A percentile compares a stretch with the other conserved stretches of the same genome.
These are phyloP conservation scores for Bisporella sp. DNA, from an alignment of 2,329 filamentous ascomycete genomes.

Conservation along the genomic window DNA sequence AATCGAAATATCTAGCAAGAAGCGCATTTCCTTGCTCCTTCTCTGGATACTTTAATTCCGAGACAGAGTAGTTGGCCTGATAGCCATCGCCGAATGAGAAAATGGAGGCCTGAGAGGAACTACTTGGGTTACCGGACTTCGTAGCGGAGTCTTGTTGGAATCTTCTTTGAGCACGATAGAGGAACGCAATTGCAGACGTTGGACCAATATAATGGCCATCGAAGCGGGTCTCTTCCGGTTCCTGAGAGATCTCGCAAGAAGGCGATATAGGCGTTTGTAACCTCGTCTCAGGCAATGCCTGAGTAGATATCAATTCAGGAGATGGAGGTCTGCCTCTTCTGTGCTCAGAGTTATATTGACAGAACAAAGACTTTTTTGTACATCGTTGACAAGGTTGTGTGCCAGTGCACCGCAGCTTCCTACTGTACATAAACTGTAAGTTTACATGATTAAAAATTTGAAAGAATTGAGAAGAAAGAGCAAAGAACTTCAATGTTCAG, in stretches of 20 bases:
- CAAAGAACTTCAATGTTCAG: no score
- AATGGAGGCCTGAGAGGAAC: constrained; percentile 4
- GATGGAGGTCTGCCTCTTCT: constrained; percentile 4
- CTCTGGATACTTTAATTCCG: constrained; percentile 6
- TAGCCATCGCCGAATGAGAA: constrained; percentile 12
- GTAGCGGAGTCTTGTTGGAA: constrained; percentile 29
- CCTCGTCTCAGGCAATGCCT: not conserved
- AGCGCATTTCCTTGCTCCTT: constrained; percentile 22
- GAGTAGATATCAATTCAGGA: not conserved
- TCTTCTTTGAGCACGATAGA: constrained; percentile 46
- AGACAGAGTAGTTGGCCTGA: not conserved
- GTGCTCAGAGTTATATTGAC: constrained; percentile 7
- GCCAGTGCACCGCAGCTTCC: constrained; percentile 8
- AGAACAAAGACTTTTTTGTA: constrained; percentile 1
- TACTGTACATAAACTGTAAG: not conserved
- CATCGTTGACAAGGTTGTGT: constrained; percentile 7
- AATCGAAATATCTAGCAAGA: constrained; percentile 49
- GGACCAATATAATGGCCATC: constrained; percentile 49
- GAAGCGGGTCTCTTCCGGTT: constrained; percentile 4
- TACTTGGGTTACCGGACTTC: constrained; percentile 21
- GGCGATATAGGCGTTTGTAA: not conserved
- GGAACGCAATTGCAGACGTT: constrained; percentile 47
- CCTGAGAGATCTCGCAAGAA: constrained; percentile 1
- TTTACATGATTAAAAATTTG: no score
- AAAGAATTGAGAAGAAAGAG: no score